Conservation (phyloP, 2,329 filamentous ascomycete genomes). For the Colletotrichum plurivorum region DNA sequence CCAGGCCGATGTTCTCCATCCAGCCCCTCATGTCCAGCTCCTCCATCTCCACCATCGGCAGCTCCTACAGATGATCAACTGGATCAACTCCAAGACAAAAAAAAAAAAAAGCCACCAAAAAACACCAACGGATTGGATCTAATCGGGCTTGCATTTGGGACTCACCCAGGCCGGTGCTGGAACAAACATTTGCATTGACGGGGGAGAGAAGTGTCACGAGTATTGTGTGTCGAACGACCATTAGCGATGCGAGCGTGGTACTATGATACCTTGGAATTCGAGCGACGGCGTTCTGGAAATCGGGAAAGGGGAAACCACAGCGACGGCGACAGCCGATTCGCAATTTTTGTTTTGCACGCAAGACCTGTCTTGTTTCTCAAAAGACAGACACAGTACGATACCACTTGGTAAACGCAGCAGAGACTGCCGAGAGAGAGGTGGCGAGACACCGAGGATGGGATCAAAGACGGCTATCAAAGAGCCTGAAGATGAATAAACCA, state of each 20-base stretch:
- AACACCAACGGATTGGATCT: constrained; percentile 8
- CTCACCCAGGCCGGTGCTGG: constrained; percentile 28
- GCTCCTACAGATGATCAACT: constrained; percentile 24
- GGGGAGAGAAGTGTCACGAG: neutral
- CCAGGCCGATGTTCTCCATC: constrained; percentile 32
- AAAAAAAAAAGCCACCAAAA: neutral
- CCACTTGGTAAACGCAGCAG: constrained; percentile 21
- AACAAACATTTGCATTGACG: neutral
- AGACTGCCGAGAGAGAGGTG: constrained; percentile 15
- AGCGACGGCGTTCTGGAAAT: constrained; percentile 33
- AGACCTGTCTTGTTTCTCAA: too few relatives aligned
- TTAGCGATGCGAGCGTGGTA: constrained; percentile 23
- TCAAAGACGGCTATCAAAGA: neutral
- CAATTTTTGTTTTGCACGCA: neutral
- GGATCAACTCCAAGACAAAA: neutral
- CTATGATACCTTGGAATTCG: constrained; percentile 24
- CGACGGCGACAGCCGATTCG: constrained; percentile 25
- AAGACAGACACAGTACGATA: constrained; percentile 1
- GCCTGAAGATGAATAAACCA: constrained; percentile 11
- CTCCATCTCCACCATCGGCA: constrained; percentile 36
- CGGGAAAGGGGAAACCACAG: neutral
- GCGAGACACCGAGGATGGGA: neutral
- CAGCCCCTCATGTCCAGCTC: constrained; percentile 32
- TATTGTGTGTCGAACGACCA: neutral
- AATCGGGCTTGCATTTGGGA: constrained; percentile 27